Evolutionary conservation across 2,329 filamentous ascomycete species (phyloP), one percentile per base, ranked within the genome.

Genomic region (Alternaria postmessia): DNA sequence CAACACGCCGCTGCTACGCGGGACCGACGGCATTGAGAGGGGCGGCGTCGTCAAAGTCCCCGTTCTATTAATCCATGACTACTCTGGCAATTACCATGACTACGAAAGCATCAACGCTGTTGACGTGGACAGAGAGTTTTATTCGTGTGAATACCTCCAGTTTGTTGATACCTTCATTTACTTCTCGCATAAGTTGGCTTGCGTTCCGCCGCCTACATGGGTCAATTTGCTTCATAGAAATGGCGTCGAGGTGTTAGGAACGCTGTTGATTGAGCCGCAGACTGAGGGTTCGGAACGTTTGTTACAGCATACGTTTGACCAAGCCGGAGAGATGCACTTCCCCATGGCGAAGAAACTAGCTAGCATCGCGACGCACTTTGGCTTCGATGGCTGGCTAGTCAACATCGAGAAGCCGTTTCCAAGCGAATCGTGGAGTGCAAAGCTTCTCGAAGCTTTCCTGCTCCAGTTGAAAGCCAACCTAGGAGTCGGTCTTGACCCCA

Each of bases 341-440:
- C 57, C 74, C 8, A 63, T 81, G 18, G 80, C 79, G 22, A 73
- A 67, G 20, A 78, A 77, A 51, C 63, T 84, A 7, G 77, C 77
- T 7, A 54, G 59, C 14, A 78, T 84, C 44, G 80, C 81, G 11
- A 65, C 69, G 16, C 69, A 76, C 16, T 80, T 79, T 60, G 80
- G 80, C 11, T 83, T 84, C 55, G 81, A 84, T 58, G 82, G 81
- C 16, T 83, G 80, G 80, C 68, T 84, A 32, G 62, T 83, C 34
- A 83, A 83, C 48, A 78, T 84, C 24, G 81, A 84, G 57, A 79
- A 79, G 51, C 67, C 77, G 1, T 81, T 83, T 64, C 71, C 77
- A 6, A 62, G 68, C 22, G 57, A 67, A 3, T 60, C 41, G 5
- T 82, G 79, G 77, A 54, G 74, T 58, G 7, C 63, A 3, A 41